Evolutionary conservation across 1,284 basidiomycete species (phyloP).

Genomic region (Sphagnurus paluster): DNA sequence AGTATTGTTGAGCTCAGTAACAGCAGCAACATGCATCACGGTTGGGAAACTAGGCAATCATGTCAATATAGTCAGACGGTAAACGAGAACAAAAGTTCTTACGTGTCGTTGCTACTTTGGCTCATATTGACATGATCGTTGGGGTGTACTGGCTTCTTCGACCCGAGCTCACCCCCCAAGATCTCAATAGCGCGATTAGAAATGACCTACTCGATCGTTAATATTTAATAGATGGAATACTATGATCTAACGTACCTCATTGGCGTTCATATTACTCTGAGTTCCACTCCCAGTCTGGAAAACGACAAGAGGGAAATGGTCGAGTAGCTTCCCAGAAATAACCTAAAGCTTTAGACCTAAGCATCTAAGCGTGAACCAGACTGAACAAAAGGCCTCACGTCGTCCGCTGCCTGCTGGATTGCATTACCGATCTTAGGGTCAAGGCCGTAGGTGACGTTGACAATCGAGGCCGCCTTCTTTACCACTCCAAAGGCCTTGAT

Average conservation of each 20-base stretch:
- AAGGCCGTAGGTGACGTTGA: conserved; percentile 91
- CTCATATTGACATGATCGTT: conserved; percentile 99
- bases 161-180: conserved; percentile 93
- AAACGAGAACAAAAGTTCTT: conserved; percentile 21
- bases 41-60: conserved; percentile 82
- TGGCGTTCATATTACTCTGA: conserved; percentile 99
- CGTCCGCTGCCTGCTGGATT: conserved; percentile 93
- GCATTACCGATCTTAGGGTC: conserved; percentile 88
- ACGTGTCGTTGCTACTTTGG: conserved; percentile 99
- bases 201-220: conserved; percentile 68
- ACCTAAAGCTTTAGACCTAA: conserved; percentile 51
- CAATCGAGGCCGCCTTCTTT: conserved; percentile 95
- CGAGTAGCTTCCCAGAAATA: conserved; percentile 91
- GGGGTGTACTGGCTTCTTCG: conserved; percentile 97
- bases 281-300: conserved; percentile 99
- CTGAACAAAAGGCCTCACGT: conserved; percentile 51
- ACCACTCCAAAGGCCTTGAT: conserved; percentile 98
- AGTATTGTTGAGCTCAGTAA: conserved; percentile 80
- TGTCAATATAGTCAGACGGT: conserved; percentile 5
- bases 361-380: conserved; percentile 3
- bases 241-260: conserved; percentile 63
- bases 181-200: conserved; percentile 98
- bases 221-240: neutral
- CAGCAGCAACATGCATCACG: conserved; percentile 98
- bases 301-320: conserved; percentile 97